Percentiles rank a stretch among this genome's conserved stretches.
These are phyloP conservation scores for Endoconidiophora laricicola DNA, from an alignment of 2,329 filamentous ascomycete species.

Conservation along the genomic window DNA sequence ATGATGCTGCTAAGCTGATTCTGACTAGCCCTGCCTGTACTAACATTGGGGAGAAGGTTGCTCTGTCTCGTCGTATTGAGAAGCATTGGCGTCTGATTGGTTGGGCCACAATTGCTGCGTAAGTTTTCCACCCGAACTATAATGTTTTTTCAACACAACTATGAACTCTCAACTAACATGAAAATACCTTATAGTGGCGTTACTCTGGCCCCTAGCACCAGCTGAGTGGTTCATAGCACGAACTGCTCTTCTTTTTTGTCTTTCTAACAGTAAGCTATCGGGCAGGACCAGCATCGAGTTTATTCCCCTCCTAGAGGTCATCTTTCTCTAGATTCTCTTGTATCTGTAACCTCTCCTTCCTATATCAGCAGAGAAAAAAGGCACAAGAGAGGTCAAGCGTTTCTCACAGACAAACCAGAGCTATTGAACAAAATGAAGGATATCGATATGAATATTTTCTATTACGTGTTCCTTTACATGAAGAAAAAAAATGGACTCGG, in stretches of 20 bases:
- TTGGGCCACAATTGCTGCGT: slow-evolving; percentile 67
- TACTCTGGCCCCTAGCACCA: slow-evolving; percentile 34
- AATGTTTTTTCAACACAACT: slow-evolving; percentile 4
- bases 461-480: no score
- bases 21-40: slow-evolving; percentile 92
- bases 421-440: no score
- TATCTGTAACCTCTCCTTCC: no score
- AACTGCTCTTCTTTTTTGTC: slow-evolving; percentile 2
- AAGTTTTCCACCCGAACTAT: slow-evolving; percentile 21
- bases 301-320: not conserved
- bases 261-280: slow-evolving; percentile 1
- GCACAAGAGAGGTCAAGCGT: no score
- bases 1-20: slow-evolving; percentile 88
- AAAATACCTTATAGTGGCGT: slow-evolving; percentile 27
- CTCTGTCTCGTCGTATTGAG: slow-evolving; percentile 87
- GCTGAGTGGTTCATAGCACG: slow-evolving; percentile 19
- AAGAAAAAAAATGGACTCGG: no score
- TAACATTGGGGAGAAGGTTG: slow-evolving; percentile 95
- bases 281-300: not conserved
- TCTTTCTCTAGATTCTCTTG: not conserved
- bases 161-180: slow-evolving; percentile 15
- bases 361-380: no score
- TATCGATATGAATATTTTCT: no score
- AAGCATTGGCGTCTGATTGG: slow-evolving; percentile 97
- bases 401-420: no score